A percentile compares a stretch with the other conserved stretches of the same genome.
phyloP scores from a whole-genome alignment of 305 asterid genomes.

The Caryopteris hybrid region DNA sequence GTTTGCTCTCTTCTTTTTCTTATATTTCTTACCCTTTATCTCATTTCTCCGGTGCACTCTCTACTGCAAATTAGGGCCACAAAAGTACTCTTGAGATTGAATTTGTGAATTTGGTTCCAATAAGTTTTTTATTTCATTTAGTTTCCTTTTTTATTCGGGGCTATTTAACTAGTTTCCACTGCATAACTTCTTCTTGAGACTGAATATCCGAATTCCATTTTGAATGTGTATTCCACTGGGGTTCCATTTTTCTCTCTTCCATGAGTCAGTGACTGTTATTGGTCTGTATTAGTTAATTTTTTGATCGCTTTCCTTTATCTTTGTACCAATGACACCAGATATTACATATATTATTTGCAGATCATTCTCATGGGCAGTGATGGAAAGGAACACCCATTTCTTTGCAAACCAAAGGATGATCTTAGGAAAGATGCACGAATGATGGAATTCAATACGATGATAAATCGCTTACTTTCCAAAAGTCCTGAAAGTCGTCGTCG shows the following conservation, averaged over 20 bases:
- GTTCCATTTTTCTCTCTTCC: background rate
- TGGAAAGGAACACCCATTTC: slow-evolving; percentile 84
- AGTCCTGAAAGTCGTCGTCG: slow-evolving; percentile 94
- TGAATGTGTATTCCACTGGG: background rate
- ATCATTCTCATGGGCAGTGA: slow-evolving; percentile 91
- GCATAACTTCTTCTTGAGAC: slow-evolving; percentile 5
- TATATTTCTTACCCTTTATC: background rate
- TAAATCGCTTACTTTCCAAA: slow-evolving; percentile 84
- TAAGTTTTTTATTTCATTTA: background rate
- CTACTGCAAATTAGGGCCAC: slow-evolving; percentile 8
- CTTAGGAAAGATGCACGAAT: slow-evolving; percentile 97
- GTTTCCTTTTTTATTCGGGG: background rate
- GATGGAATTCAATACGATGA: slow-evolving; percentile 99
- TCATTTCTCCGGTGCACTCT: background rate
- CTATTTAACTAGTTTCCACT: slow-evolving; percentile 18
- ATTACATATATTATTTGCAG: slow-evolving; percentile 36
- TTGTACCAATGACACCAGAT: background rate
- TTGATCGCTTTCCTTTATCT: background rate
- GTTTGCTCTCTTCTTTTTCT: background rate
- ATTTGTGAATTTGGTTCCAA: slow-evolving; percentile 12
- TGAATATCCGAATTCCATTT: slow-evolving; percentile 3
- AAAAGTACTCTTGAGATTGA: background rate
- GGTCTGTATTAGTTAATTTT: background rate
- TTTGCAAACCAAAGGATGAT: slow-evolving; percentile 99
- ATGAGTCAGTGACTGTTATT: background rate